Base-by-base conservation (phyloP, 1,284 basidiomycete genomes). In the Papiliotrema nemorosa region DNA sequence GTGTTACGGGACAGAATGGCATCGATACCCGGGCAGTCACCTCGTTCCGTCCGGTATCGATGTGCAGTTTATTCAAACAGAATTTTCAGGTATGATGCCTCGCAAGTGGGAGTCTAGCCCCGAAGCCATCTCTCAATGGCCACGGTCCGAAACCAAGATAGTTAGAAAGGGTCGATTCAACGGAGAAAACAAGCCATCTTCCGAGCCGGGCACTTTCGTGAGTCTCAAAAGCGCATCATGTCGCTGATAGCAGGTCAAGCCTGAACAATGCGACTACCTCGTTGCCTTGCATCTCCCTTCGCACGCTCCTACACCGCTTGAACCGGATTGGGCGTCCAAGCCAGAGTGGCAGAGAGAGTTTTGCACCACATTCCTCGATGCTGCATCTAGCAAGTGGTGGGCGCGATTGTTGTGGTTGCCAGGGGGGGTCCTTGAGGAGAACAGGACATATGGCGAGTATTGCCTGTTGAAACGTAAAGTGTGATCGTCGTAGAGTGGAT, bases 1-100 rank as follows among this genome's bases (percentile, higher is more conserved):
- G 2, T 99, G 96, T 75, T 81, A 88, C 49, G 91, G 86, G 29
- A 90, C 93, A 67, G 94, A 98, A 74, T 98, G 96, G 96, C 80
- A 97, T 69, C 82, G 94, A 14, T 99, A 93, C 79, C 90, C 93
- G 0, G 83, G 88, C 1, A 86, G 88, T 69, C 97, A 88, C 74
- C 81, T 94, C 43, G 80, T 97, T 18, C 92, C 94, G 1, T 81
- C 86, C 49, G 86, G 83, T 16, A 78, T 97, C 50, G 81, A 84
- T 41, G 84, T 94, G 14, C 81, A 87, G 55, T 97, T 91, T 76
- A 78, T 97, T 68, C 86, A 89, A 77, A 90, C 86, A 72, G 89
- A 86, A 49, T 96, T 97, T 63, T 80, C 85, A 52, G 94, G 92
- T 14, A 82, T 92, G 68, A 78, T 98, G 57, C 96, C 96, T 4